Evolutionary conservation across 331 rosid genomes (phyloP), one percentile per base, ranked within the genome.

Genomic region (Acacia concinna): DNA sequence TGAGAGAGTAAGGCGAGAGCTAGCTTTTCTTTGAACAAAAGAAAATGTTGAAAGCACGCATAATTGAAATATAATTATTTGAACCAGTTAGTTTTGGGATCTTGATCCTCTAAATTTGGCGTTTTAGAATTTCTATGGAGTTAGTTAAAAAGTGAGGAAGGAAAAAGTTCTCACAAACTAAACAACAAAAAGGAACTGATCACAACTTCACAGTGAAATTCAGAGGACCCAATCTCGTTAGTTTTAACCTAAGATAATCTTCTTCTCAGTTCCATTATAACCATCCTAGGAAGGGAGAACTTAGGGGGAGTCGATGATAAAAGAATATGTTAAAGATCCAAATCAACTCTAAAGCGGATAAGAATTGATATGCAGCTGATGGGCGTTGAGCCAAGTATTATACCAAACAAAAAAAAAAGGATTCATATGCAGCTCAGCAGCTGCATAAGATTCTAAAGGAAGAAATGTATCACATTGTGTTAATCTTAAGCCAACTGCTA

Each of bases 401-500:
- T n/a, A n/a, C n/a, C n/a, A n/a, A n/a, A n/a, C n/a, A n/a, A n/a
- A n/a, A n/a, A n/a, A n/a, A n/a, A n/a, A n/a, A n/a, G n/a, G n/a
- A n/a, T n/a, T n/a, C n/a, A n/a, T n/a, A n/a, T n/a, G n/a, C n/a
- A n/a, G n/a, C n/a, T n/a, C n/a, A n/a, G n/a, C n/a, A n/a, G 38
- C 68, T 52, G 51, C 23, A 44, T 8, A 43, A 77, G 57, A 77
- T 63, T 35, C 49, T 35, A 86, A 68, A 44, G 13, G 66, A 77
- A 78, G 47, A 74, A 73, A 80, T 43, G 38, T 68, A 15, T 62
- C 46, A 60, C 57, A 63, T 47, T 78, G 72, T 35, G 78, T 9
- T 57, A 85, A 67, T 25, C 57, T 57, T 35, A 78, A 28, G 74
- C 17, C 84, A 38, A 59, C 64, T 27, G 76, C 71, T 38, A 85